phyloP scores from a whole-genome alignment of 306 rosid species.

The Cicer arietinum region DNA sequence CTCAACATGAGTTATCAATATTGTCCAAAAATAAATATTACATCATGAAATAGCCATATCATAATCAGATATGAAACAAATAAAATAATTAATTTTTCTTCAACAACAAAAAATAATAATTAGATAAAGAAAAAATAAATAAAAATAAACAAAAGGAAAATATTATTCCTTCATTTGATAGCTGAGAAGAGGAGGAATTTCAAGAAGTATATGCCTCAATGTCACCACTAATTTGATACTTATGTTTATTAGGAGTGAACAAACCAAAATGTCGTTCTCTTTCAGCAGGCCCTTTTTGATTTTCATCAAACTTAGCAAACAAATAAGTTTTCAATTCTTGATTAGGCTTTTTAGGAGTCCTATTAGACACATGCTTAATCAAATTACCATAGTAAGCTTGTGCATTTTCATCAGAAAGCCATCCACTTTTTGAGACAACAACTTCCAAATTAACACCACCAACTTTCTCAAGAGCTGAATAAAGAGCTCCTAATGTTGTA shows the following conservation, averaged over 20 bases:
- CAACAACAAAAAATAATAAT: no score
- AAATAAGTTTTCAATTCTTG: no score
- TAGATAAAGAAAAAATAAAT: background rate
- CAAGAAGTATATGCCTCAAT: background rate
- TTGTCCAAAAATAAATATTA: no score
- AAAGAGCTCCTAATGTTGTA: conserved; percentile 54
- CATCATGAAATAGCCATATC: no score
- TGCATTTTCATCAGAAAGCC: conserved; percentile 52
- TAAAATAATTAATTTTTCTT: no score
- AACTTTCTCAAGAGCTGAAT: conserved; percentile 57
- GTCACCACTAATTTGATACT: conserved; percentile 29
- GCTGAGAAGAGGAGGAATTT: background rate
- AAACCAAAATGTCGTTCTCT: conserved; percentile 23
- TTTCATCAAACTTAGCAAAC: no score
- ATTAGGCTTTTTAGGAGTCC: conserved; percentile 52
- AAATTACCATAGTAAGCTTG: conserved; percentile 49
- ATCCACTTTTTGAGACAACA: conserved; percentile 36
- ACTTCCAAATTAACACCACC: conserved; percentile 52
- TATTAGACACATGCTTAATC: conserved; percentile 49
- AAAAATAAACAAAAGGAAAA: background rate
- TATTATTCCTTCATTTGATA: background rate
- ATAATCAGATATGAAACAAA: no score
- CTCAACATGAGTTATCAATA: no score
- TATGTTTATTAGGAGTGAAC: conserved; percentile 40
- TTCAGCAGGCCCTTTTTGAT: no score